Evolutionary conservation across 208 protist species (phyloP).

Genomic region (Acanthamoeba triangularis): DNA sequence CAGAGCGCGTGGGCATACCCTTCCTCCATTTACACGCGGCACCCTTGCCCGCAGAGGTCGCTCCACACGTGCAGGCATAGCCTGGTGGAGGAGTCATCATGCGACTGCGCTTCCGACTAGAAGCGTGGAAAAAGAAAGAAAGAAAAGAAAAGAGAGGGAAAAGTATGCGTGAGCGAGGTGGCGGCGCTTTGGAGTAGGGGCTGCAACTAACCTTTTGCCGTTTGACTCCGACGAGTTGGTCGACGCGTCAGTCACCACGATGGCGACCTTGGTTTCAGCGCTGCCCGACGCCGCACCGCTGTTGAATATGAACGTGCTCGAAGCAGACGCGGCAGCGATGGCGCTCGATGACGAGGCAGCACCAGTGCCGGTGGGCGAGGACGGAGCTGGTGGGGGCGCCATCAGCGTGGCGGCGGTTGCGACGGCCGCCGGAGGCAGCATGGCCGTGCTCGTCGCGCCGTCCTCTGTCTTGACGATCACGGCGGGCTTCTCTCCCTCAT

Average conservation of each 20-base stretch:
- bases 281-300: no score
- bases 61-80: constrained; percentile 38
- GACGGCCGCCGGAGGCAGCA: not conserved
- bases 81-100: constrained; percentile 25
- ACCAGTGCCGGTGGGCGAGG: not conserved
- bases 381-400: not conserved
- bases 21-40: constrained; percentile 53
- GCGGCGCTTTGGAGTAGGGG: not conserved
- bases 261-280: not conserved
- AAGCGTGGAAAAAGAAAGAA: no score
- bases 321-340: not conserved
- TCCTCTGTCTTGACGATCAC: not conserved
- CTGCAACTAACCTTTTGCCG: not conserved
- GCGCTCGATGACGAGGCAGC: not conserved
- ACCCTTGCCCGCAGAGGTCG: constrained; percentile 30
- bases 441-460: not conserved
- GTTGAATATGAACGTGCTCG: constrained; percentile 50
- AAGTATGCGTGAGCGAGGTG: not conserved
- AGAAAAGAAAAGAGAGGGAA: no score
- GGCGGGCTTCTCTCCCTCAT: not conserved
- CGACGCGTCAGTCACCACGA: not conserved
- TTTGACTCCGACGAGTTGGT: not conserved
- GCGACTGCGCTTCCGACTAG: constrained; percentile 14
- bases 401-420: not conserved
- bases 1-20: no score